Evolutionary conservation across 2,329 filamentous ascomycete genomes (phyloP).

Genomic region (Alternaria sp.): DNA sequence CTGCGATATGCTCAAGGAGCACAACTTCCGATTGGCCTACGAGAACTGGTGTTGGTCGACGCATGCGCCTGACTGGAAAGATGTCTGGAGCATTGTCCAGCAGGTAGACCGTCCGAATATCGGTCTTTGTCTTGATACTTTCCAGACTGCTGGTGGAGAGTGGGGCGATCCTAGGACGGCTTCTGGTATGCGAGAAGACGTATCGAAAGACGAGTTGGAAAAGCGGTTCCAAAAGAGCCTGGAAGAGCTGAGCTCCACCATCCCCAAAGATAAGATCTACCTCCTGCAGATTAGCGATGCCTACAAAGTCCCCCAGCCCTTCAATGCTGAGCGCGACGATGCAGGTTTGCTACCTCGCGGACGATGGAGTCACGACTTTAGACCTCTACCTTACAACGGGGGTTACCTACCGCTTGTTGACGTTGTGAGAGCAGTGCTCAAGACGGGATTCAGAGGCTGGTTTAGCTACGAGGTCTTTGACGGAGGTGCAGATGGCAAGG

Average conservation of each 20-base stretch:
- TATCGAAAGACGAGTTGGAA: constrained; percentile 58
- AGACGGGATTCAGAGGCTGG: constrained; percentile 72
- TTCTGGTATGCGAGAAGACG: constrained; percentile 65
- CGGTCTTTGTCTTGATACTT: constrained; percentile 79
- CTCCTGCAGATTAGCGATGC: constrained; percentile 79
- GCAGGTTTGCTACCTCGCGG: constrained; percentile 67
- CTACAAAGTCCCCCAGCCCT: constrained; percentile 67
- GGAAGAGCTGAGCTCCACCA: constrained; percentile 62
- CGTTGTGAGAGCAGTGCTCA: constrained; percentile 70
- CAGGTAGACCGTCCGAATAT: constrained; percentile 70
- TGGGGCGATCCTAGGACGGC: constrained; percentile 74
- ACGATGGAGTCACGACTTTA: constrained; percentile 74
- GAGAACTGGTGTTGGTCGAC: constrained; percentile 80
- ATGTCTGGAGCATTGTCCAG: constrained; percentile 73
- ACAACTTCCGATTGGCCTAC: constrained; percentile 71
- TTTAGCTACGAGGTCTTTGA: constrained; percentile 77
- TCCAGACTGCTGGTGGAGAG: constrained; percentile 76
- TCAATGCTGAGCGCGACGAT: constrained; percentile 61
- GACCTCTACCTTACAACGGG: constrained; percentile 73
- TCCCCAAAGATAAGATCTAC: constrained; percentile 76
- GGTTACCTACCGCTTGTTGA: constrained; percentile 75
- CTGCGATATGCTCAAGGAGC: constrained; percentile 60
- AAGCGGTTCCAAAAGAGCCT: constrained; percentile 64
- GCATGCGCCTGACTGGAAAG: constrained; percentile 71
- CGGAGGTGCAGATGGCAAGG: constrained; percentile 62